A percentile compares a stretch with the other conserved stretches of the same genome.
Conservation (phyloP, 2,329 filamentous ascomycete genomes). For the Arthroderma sp. region DNA sequence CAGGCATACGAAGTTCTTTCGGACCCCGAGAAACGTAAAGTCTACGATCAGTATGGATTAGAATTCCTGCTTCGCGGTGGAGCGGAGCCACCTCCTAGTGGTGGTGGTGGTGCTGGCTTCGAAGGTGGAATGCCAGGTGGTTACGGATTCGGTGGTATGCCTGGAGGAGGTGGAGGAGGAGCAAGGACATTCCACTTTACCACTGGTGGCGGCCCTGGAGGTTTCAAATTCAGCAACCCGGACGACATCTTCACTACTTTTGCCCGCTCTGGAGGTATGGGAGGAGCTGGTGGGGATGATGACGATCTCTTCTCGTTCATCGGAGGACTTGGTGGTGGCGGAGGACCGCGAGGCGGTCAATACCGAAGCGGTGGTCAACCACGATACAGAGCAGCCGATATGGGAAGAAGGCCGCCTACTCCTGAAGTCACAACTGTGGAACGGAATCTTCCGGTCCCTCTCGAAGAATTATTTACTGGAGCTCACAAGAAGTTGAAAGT, state of each 20-base stretch:
- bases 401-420: constrained; percentile 35
- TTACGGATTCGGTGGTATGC: constrained; percentile 36
- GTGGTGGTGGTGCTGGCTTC: constrained; percentile 34
- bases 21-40: constrained; percentile 90
- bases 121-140: constrained; percentile 40
- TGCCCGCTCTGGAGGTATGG: constrained; percentile 45
- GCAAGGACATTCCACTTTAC: constrained; percentile 35
- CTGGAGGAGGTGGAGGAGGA: constrained; percentile 37
- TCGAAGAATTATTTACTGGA: constrained; percentile 82
- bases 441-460: constrained; percentile 60
- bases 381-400: constrained; percentile 8
- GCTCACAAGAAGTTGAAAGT: constrained; percentile 96
- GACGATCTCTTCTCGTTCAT: constrained; percentile 45
- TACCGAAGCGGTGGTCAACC: constrained; percentile 10
- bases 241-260: constrained; percentile 80
- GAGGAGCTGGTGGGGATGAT: constrained; percentile 36
- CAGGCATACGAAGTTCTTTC: constrained; percentile 97
- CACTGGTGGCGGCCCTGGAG: constrained; percentile 39
- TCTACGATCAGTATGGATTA: constrained; percentile 87
- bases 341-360: constrained; percentile 27
- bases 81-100: constrained; percentile 49
- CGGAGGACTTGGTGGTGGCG: constrained; percentile 33
- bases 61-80: constrained; percentile 83
- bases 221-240: constrained; percentile 74
- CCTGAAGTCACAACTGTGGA: constrained; percentile 88